Percentiles rank a stretch among this genome's conserved stretches.
Evolutionary conservation across 148 eudicot species (phyloP).

Genomic region (Arctostaphylos glauca): DNA sequence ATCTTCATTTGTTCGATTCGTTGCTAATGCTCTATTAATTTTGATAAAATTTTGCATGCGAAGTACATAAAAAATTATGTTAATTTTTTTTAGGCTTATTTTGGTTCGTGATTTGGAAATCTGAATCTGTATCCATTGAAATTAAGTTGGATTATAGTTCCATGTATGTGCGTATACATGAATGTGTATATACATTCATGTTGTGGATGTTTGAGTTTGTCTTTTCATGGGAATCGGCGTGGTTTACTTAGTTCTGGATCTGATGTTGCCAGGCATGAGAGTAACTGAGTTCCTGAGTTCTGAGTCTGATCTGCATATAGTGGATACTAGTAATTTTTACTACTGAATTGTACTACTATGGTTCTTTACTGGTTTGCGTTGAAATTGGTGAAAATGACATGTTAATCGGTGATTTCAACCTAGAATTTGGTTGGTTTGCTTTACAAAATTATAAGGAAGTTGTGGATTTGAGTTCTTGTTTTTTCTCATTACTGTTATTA

Average conservation of each 20-base stretch:
- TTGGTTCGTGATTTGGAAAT: not conserved
- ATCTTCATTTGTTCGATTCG: not conserved
- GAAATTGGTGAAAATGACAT: not conserved
- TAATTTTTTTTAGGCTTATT: not conserved
- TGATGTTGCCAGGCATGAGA: not conserved
- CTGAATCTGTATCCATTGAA: not conserved
- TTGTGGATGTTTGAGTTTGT: constrained; percentile 11
- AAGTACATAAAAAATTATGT: not conserved
- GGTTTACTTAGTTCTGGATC: not conserved
- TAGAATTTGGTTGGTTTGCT: not conserved
- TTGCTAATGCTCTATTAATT: not conserved
- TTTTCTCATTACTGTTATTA: not conserved
- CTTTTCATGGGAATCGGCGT: not conserved
- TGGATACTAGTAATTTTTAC: not conserved
- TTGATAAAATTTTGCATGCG: not conserved
- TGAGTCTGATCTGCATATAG: too few relatives aligned
- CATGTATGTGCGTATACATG: not conserved
- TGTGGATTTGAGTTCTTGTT: not conserved
- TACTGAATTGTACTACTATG: not conserved
- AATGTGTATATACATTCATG: not conserved
- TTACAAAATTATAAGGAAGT: not conserved
- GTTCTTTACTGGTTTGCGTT: not conserved
- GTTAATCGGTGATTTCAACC: not conserved
- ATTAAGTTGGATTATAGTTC: not conserved
- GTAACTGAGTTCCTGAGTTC: not conserved